Conservation (phyloP, 768 basidiomycete species). For the Rhodotorula taiwanensis region DNA sequence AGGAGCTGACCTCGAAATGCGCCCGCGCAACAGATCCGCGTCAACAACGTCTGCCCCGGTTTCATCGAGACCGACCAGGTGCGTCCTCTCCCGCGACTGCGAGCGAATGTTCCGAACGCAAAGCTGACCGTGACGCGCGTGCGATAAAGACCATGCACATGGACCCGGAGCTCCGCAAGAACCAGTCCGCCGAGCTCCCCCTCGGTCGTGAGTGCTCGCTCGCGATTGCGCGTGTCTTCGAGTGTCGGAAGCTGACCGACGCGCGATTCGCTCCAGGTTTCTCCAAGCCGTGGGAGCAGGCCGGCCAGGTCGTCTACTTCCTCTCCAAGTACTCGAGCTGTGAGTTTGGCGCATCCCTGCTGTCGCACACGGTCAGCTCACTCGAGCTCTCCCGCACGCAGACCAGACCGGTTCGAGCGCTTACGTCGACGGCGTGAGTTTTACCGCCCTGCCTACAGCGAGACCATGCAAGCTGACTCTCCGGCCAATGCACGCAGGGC, state of each 20-base stretch:
- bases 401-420: slow-evolving; percentile 6
- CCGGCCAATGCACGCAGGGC: slow-evolving; percentile 21
- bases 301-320: slow-evolving; percentile 54
- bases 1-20: neutral
- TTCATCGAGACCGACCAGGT: slow-evolving; percentile 49
- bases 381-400: neutral
- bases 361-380: slow-evolving; percentile 34
- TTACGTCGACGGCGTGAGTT: slow-evolving; percentile 6
- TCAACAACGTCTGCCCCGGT: slow-evolving; percentile 51
- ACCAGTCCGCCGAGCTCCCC: slow-evolving; percentile 46
- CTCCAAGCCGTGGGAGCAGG: slow-evolving; percentile 57
- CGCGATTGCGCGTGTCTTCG: no score
- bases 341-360: neutral
- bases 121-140: neutral
- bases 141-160: slow-evolving; percentile 12
- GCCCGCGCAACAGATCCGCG: slow-evolving; percentile 44
- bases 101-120: neutral
- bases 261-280: no score
- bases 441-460: no score
- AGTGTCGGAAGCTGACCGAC: no score
- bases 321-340: slow-evolving; percentile 53
- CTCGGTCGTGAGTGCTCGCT: no score
- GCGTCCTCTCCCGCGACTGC: neutral
- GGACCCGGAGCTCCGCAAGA: slow-evolving; percentile 38
- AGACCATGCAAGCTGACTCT: neutral